Evolutionary conservation across 768 basidiomycete genomes (phyloP), one percentile per base, ranked within the genome.

Genomic region (Kondoa malvinella): DNA sequence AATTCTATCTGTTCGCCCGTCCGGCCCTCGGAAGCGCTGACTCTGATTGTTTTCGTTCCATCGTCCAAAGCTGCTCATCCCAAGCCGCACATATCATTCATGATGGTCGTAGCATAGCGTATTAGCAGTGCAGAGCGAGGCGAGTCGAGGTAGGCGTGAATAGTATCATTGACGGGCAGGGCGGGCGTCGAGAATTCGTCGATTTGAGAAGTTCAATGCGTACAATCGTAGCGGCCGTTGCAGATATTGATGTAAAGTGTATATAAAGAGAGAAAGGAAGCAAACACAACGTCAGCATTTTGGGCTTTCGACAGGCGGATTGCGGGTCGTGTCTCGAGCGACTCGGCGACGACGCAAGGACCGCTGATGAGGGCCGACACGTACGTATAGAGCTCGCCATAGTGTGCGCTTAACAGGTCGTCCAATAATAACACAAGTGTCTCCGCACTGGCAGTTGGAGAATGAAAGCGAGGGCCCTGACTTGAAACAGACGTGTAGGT

Each of bases 21-120:
- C 84, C 92, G 96, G 79, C 95, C 95, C 75, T 92, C 88, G 70
- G 87, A 89, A 68, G 92, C 94, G 77, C 88, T 82, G 74, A 99
- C 95, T 78, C 89, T 91, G 81, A 94, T 87, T 75, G 95, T 83
- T 80, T 89, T 89, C 78, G 87, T 84, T n/a, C 94, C 91, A 81
- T 99, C 94, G 81, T 97, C 95, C 70, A 80, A 72, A 58, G 67
- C 57, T 64, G 62, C 62, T 27, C n/a, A n/a, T n/a, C 27, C 17
- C 29, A 31, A 31, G 17, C 29, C 16, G 17, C 29, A 17, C 16
- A 21, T 14, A 67, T 25, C 31, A 34, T 29, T 12, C 25, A 31
- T 25, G 33, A 21, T 15, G 3, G 25, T 3, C n/a, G 17, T 31
- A 62, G 31, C 31, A 62, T 30, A 30, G 60, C 31, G 31, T 30